Evolutionary conservation across 441 rosid genomes (phyloP).

Genomic region (Brassica hybrid): DNA sequence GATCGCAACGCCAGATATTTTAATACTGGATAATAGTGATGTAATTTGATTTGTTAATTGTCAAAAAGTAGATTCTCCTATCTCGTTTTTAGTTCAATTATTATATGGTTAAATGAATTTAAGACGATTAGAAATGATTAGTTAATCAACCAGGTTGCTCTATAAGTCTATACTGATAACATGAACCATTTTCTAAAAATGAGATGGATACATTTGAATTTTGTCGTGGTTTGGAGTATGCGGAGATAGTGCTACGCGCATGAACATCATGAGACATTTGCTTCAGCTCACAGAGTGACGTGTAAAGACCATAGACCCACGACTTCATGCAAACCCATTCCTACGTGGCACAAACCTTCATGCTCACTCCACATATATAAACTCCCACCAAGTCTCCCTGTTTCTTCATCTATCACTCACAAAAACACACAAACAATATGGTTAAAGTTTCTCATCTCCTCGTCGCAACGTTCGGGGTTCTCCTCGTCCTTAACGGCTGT

Average conservation of each 20-base stretch:
- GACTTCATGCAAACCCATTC: conserved; percentile 37
- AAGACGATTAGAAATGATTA: background rate
- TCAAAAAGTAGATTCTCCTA: background rate
- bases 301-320: conserved; percentile 29
- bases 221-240: conserved; percentile 24
- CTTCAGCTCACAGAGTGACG: conserved; percentile 30
- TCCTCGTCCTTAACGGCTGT: conserved; percentile 57
- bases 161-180: too few relatives aligned
- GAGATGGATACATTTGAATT: conserved; percentile 18
- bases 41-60: conserved; percentile 8
- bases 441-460: conserved; percentile 37
- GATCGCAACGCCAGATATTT: conserved; percentile 5
- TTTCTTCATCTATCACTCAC: conserved; percentile 25
- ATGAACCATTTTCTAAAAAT: background rate
- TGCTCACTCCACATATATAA: conserved; percentile 34
- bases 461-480: conserved; percentile 44
- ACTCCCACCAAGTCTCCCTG: background rate
- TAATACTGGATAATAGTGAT: conserved; percentile 11
- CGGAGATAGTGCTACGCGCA: conserved; percentile 29
- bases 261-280: conserved; percentile 30
- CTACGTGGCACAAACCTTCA: conserved; percentile 31
- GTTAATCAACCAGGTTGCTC: background rate
- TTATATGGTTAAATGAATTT: background rate
- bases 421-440: conserved; percentile 12
- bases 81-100: background rate